Evolutionary conservation across 106 monocot genomes (phyloP).

Genomic region (Dendrobium huoshanense): DNA sequence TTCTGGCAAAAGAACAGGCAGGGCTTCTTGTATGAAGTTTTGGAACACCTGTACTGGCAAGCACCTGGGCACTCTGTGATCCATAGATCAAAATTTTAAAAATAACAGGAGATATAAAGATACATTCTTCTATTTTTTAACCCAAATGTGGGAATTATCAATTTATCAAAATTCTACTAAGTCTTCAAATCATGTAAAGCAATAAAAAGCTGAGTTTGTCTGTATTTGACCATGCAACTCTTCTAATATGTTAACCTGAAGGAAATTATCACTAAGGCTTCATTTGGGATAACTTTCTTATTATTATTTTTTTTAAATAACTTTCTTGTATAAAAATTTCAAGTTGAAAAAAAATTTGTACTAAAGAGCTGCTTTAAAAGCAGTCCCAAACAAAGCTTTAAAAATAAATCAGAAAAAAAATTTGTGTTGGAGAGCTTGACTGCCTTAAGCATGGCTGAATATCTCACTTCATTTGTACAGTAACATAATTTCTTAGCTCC

Average conservation of each 20-base stretch:
- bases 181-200: neutral
- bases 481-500: too few relatives aligned
- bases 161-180: too few relatives aligned
- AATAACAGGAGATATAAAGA: too few relatives aligned
- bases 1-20: conserved; percentile 80
- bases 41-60: conserved; percentile 58
- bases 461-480: too few relatives aligned
- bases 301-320: too few relatives aligned
- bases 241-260: neutral
- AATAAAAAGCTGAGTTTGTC: neutral
- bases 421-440: neutral
- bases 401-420: neutral
- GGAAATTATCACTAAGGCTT: too few relatives aligned
- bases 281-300: too few relatives aligned
- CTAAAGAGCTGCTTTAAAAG: too few relatives aligned
- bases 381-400: too few relatives aligned
- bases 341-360: too few relatives aligned
- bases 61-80: conserved; percentile 56
- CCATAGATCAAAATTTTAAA: neutral
- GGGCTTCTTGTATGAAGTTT: conserved; percentile 53
- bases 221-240: neutral
- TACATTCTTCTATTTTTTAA: neutral
- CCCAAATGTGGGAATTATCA: neutral
- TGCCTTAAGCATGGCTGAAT: too few relatives aligned
- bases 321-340: too few relatives aligned